Evolutionary conservation across 345 rosid species (phyloP).

Genomic region (Dovyalis caffra): DNA sequence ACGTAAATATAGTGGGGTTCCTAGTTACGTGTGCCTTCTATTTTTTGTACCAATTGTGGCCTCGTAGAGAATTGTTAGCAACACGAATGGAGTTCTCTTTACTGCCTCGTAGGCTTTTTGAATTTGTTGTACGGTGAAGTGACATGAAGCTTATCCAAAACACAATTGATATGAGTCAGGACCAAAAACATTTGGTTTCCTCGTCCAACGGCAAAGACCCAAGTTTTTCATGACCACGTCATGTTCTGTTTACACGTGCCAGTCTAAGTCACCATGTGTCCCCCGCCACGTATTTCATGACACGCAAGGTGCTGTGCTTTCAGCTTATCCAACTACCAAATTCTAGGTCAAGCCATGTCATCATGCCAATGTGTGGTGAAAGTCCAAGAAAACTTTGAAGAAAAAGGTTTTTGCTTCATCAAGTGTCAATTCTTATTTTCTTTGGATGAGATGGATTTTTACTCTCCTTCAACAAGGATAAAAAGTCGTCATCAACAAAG

Average conservation of each 20-base stretch:
- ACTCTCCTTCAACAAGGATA: neutral
- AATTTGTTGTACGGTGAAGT: neutral
- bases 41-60: too few relatives aligned
- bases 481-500: neutral
- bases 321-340: constrained; percentile 35
- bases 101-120: too few relatives aligned
- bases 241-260: constrained; percentile 28
- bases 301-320: constrained; percentile 37
- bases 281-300: constrained; percentile 22
- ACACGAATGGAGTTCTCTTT: too few relatives aligned
- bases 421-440: neutral
- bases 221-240: neutral
- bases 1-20: too few relatives aligned
- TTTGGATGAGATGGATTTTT: constrained; percentile 15
- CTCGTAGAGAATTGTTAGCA: neutral
- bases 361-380: constrained; percentile 11
- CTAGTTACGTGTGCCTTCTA: too few relatives aligned
- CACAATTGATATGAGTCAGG: neutral
- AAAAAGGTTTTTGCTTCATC: neutral
- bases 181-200: constrained; percentile 30
- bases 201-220: constrained; percentile 23
- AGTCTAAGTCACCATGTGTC: constrained; percentile 4
- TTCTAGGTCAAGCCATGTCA: constrained; percentile 35
- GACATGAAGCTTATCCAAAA: constrained; percentile 44
- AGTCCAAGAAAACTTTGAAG: neutral